Conservation (phyloP, 2,329 filamentous ascomycete species). For the Penicillium corylophilum region DNA sequence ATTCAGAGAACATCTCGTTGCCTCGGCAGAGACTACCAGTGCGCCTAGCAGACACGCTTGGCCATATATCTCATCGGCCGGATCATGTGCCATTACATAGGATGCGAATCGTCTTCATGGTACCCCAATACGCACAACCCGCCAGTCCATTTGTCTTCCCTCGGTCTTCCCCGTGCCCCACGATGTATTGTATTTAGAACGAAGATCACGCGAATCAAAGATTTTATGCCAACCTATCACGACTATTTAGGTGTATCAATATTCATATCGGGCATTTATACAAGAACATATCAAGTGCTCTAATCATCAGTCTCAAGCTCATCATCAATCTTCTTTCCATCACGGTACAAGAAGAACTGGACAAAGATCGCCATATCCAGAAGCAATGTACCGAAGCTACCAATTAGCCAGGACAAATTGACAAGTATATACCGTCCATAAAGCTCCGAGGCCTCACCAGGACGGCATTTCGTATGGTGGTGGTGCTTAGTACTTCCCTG, state of each 20-base stretch:
- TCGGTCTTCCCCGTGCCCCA: background rate
- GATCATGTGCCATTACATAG: too few species aligned
- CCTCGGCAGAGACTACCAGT: too few species aligned
- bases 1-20: too few species aligned
- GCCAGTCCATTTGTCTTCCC: background rate
- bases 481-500: conserved; percentile 9
- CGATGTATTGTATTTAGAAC: background rate
- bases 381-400: conserved; percentile 81
- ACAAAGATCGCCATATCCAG: conserved; percentile 84
- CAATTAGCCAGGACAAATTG: conserved; percentile 86
- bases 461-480: conserved; percentile 51
- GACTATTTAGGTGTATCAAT: background rate
- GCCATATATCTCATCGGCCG: too few species aligned
- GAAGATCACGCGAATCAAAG: background rate
- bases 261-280: background rate
- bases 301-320: conserved; percentile 10
- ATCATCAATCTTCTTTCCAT: conserved; percentile 26
- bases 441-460: conserved; percentile 63
- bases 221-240: background rate
- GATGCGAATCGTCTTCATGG: background rate
- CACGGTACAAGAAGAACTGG: conserved; percentile 84
- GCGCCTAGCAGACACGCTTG: background rate
- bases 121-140: background rate
- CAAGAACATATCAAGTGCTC: background rate
- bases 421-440: conserved; percentile 84